Base-by-base conservation (phyloP, 2,329 filamentous ascomycete species). In the Pyricularia sp. region DNA sequence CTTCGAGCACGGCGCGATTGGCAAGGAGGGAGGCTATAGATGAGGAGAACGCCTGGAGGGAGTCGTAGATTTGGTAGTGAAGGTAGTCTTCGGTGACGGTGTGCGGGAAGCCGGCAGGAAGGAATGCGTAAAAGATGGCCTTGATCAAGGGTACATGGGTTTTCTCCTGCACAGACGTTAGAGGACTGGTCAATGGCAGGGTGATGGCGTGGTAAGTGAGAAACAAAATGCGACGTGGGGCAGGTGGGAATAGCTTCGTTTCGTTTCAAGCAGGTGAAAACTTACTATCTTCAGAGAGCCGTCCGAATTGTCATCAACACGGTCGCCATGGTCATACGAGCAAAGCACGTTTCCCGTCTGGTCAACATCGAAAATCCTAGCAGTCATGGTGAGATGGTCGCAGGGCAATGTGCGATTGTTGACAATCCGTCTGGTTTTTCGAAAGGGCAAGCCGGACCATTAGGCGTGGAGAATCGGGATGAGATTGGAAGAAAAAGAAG, bases 51-150 rank as follows among this genome's bases (percentile, higher is more conserved):
- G 92, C 92, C 79, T 95, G 92, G 1, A 94, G 83, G 0, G 92
- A 94, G 79, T 95, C 92, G 75, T 82, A 88, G 65, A 82, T 83
- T 74, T 85, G 89, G 77, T 86, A 96, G 81, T 90, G 84, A 4
- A 93, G 82, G 78, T 97, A 97, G 78, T 97, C 93, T 17, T 87
- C 82, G 1, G 91, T 94, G 33, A 97, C 94, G 66, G 90, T 95
- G 72, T 93, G 87, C 0, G 93, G 94, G 78, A 90, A 97, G n/a
- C 93, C 93, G 1, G 91, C 89, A 0, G 94, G 94, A 0, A 97
- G 84, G 76, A 97, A 97, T 31, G 94, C 86, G 72, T 92, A 89
- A 61, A 93, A 76, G 10, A 82, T 69, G 20, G 77, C 76, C 70
- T 81, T 82, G 71, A 75, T 72, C 9, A 76, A 72, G 4, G 78